These are phyloP conservation scores for Nepenthes alata DNA, from an alignment of 179 eudicot genomes.

Conservation along the genomic window DNA sequence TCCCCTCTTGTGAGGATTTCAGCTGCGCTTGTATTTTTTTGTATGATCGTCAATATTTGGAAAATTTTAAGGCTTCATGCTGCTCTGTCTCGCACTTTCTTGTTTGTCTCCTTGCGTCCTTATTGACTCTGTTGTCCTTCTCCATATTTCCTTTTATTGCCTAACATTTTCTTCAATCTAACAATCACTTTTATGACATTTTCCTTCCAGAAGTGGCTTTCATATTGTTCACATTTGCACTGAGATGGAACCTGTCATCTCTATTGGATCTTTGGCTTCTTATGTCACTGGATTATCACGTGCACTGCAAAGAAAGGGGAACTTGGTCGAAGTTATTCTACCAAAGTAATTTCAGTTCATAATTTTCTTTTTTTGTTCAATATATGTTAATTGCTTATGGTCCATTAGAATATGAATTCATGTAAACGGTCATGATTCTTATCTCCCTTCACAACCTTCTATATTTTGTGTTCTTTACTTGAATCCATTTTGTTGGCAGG, in stretches of 20 bases:
- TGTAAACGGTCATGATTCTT: not conserved
- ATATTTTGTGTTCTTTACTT: constrained; percentile 1
- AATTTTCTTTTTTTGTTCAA: not conserved
- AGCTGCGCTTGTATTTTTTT: too few relatives aligned
- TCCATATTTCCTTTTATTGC: not conserved
- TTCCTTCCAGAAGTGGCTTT: constrained; percentile 33
- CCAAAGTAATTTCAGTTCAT: constrained; percentile 45
- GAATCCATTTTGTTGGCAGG: constrained; percentile 20
- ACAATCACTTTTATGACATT: constrained; percentile 2
- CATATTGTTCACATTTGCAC: constrained; percentile 58
- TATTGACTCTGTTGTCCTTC: not conserved
- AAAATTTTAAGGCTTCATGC: too few relatives aligned
- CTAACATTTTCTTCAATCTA: not conserved
- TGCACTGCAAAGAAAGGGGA: constrained; percentile 52
- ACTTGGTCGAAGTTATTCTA: constrained; percentile 59
- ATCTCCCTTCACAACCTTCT: not conserved
- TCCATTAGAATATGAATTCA: not conserved
- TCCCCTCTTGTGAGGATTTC: too few relatives aligned
- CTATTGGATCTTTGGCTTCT: constrained; percentile 57
- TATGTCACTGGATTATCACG: constrained; percentile 54
- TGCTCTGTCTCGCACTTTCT: too few relatives aligned
- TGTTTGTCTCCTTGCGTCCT: too few relatives aligned
- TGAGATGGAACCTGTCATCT: constrained; percentile 56
- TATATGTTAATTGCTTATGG: not conserved
- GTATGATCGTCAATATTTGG: too few relatives aligned